Conservation (phyloP, 495 filamentous ascomycete species). For the Aspergillus asperescens region DNA sequence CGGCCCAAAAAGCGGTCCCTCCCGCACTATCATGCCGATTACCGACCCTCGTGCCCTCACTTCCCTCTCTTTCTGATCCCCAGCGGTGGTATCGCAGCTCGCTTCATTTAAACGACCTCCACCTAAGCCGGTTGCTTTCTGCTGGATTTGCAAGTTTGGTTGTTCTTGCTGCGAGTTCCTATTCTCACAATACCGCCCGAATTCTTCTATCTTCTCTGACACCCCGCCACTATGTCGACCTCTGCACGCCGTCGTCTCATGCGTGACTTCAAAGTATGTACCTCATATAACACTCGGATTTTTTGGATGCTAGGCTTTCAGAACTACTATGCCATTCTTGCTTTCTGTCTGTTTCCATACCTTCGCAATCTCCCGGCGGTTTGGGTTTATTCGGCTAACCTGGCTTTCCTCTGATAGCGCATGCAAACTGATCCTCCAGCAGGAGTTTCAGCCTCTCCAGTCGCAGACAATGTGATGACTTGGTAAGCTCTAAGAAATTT, state of each 20-base stretch:
- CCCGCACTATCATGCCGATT: not conserved
- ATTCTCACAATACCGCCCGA: not conserved
- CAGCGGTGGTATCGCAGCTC: not conserved
- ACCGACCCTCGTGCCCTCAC: not conserved
- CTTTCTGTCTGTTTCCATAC: too few relatives aligned
- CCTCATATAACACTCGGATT: not conserved
- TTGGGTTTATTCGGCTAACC: conserved; percentile 16
- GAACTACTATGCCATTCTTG: not conserved
- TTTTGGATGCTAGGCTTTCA: not conserved
- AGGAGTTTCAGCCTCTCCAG: conserved; percentile 92
- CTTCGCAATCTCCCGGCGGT: not conserved
- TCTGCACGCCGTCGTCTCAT: conserved; percentile 90
- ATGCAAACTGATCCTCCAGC: conserved; percentile 99
- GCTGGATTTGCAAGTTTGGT: not conserved
- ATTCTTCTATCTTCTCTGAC: conserved; percentile 4
- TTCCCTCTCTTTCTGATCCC: not conserved
- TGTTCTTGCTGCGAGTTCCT: not conserved
- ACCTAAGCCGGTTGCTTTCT: not conserved
- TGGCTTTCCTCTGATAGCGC: conserved; percentile 51
- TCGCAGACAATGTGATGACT: conserved; percentile 99
- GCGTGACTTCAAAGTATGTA: conserved; percentile 93
- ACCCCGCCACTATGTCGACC: conserved; percentile 68
- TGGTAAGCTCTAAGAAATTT: conserved; percentile 55
- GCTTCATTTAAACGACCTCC: not conserved
- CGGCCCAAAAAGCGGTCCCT: conserved; percentile 9